These are phyloP conservation scores for Xylaria digitata DNA, from an alignment of 2,329 filamentous ascomycete genomes.

Conservation along the genomic window DNA sequence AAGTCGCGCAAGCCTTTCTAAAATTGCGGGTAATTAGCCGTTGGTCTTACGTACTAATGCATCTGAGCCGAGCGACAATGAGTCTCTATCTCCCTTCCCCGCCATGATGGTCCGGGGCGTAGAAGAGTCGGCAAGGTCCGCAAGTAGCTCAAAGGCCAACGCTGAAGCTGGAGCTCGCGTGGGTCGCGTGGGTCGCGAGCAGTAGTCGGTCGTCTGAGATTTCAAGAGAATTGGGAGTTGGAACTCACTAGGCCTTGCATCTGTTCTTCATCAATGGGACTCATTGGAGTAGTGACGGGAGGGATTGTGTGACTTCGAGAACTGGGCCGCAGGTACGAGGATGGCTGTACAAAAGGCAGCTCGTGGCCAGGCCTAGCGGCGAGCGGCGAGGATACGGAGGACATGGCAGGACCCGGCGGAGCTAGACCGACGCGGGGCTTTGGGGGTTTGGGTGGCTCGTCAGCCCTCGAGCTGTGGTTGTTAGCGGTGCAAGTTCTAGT, in stretches of 20 bases:
- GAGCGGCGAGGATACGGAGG: constrained; percentile 40
- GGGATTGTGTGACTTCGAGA: constrained; percentile 55
- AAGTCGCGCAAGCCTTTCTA: constrained; percentile 94
- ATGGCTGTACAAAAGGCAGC: constrained; percentile 69
- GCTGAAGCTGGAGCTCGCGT: background rate
- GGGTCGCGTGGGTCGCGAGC: background rate
- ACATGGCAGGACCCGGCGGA: constrained; percentile 20
- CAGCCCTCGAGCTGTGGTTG: constrained; percentile 26
- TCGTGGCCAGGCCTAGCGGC: constrained; percentile 56
- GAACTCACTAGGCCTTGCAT: constrained; percentile 78
- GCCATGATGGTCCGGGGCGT: background rate
- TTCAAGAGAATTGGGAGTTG: constrained; percentile 11
- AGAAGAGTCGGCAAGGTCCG: background rate
- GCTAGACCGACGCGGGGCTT: constrained; percentile 38
- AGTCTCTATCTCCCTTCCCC: constrained; percentile 10
- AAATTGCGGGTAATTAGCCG: constrained; percentile 35
- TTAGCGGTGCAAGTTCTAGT: constrained; percentile 13
- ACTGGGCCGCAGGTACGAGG: constrained; percentile 65
- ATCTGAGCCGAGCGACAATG: background rate
- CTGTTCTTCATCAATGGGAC: constrained; percentile 79
- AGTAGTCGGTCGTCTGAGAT: background rate
- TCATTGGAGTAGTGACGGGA: constrained; percentile 61
- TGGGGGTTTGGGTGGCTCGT: constrained; percentile 41
- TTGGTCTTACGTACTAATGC: constrained; percentile 34
- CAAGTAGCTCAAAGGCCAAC: background rate